Base-by-base conservation (phyloP, 2,329 filamentous ascomycete species). In the Colletotrichum sp. region DNA sequence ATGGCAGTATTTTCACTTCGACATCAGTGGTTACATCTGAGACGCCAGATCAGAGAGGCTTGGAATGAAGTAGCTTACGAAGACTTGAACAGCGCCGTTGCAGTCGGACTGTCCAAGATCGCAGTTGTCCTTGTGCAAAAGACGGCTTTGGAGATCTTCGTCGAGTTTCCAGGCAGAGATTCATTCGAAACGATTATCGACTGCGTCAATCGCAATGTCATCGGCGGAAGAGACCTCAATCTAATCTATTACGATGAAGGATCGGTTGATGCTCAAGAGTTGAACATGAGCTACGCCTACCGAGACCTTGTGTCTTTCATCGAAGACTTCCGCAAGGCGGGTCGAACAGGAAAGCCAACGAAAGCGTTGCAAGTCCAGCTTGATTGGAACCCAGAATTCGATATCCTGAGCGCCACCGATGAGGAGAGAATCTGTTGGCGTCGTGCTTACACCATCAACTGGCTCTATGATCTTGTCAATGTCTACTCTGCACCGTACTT, bases 381-480 rank as follows among this genome's bases (percentile, higher is more conserved):
- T 15, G 76, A 83, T 26, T 90, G 87, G 89, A 79, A 88, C 69
- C 87, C 86, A 6, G 77, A 80, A 3, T 80, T 87, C 9, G 77
- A 88, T 69, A 80, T 89, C 8, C 75, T 80, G 68, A 57, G 63
- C 2, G 85, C 85, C 0, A 87, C 79, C 24, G 79, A 85, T 13
- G 79, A 85, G 8, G 78, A 89, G 68, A 80, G 86, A 26, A 55
- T 87, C 4, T 79, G 82, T 9, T 90, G 89, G 88, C 86, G 88
- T 12, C 85, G 87, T 2, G 77, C 80, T 1, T 90, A 88, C 68
- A 88, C 86, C 4, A 88, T 90, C 75, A 88, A 86, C 74, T 89
- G 87, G 88, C 83, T 90, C 0, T 90, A 89, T 74, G 87, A 89
- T 69, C 78, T 90, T 6, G 86, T 90, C 77, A 89, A 89, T 65